These are phyloP conservation scores for Kwoniella heveanensis DNA, from an alignment of 768 basidiomycete genomes.

Conservation along the genomic window DNA sequence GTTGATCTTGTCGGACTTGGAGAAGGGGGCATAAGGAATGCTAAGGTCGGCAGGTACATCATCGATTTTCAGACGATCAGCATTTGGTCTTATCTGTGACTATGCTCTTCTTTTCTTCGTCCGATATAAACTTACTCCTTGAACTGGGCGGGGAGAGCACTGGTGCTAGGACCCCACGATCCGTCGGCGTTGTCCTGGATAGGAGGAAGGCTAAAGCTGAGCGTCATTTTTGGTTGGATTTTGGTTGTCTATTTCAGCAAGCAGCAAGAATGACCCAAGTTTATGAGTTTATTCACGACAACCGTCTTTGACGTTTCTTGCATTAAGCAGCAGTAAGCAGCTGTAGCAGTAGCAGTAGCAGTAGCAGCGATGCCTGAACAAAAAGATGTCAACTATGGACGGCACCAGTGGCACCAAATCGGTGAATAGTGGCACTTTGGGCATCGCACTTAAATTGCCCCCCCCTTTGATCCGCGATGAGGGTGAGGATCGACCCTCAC, in stretches of 20 bases:
- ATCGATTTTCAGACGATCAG: slow-evolving; percentile 2
- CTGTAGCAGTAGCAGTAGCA: too few species aligned
- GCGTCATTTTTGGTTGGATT: slow-evolving; percentile 26
- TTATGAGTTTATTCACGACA: too few species aligned
- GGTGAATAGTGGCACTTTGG: slow-evolving; percentile 1
- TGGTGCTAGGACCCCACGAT: slow-evolving; percentile 66
- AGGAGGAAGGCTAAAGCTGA: slow-evolving; percentile 72
- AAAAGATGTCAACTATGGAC: too few species aligned
- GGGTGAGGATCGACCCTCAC: too few species aligned
- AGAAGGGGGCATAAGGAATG: slow-evolving; percentile 97
- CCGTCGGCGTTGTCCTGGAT: slow-evolving; percentile 92
- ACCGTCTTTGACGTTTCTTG: too few species aligned
- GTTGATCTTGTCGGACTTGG: slow-evolving; percentile 97
- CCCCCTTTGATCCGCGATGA: slow-evolving; percentile 14
- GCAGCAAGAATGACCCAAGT: too few species aligned
- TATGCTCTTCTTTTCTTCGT: background rate
- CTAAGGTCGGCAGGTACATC: slow-evolving; percentile 33
- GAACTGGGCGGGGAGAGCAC: slow-evolving; percentile 76
- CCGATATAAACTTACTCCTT: slow-evolving; percentile 64
- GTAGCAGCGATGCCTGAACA: too few species aligned
- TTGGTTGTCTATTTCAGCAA: background rate
- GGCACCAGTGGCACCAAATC: too few species aligned
- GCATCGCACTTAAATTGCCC: background rate
- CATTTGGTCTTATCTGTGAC: background rate
- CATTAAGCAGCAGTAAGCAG: too few species aligned